Evolutionary conservation across 768 basidiomycete species (phyloP).

Genomic region (Cystofilobasidium capitatum): DNA sequence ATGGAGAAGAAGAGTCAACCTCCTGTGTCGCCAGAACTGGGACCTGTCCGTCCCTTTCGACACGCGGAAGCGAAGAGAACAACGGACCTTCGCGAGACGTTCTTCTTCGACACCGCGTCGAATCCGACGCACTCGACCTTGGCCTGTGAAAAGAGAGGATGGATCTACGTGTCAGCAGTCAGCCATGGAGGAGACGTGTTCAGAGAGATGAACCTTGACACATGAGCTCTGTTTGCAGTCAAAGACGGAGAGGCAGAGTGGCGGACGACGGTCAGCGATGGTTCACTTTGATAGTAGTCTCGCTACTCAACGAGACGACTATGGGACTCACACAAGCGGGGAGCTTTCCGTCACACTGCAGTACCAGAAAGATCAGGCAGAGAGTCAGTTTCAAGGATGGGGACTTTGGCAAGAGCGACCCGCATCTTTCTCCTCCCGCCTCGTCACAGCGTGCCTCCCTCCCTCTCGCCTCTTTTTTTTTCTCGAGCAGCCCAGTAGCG

Average conservation of each 20-base stretch:
- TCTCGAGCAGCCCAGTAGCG: background rate
- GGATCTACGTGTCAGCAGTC: no score
- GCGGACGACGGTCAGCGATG: background rate
- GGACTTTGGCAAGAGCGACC: background rate
- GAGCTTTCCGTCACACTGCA: slow-evolving; percentile 40
- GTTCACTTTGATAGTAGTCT: background rate
- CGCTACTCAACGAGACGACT: background rate
- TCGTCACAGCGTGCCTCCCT: no score
- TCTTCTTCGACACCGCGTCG: slow-evolving; percentile 41
- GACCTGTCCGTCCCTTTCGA: background rate
- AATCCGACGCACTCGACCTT: slow-evolving; percentile 42
- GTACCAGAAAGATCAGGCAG: background rate
- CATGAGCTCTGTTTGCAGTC: slow-evolving; percentile 8
- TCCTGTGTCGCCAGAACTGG: background rate
- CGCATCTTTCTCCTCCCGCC: background rate
- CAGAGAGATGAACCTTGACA: slow-evolving; percentile 7
- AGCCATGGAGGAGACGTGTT: background rate
- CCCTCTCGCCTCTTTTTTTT: background rate
- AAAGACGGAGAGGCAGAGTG: background rate
- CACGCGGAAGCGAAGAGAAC: background rate
- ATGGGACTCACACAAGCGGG: slow-evolving; percentile 36
- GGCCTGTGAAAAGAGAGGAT: slow-evolving; percentile 28
- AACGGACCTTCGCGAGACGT: slow-evolving; percentile 40
- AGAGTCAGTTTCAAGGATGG: background rate
- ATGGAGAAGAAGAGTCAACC: background rate